A percentile compares a stretch with the other conserved stretches of the same genome.
Evolutionary conservation across 106 monocot species (phyloP).

Genomic region (Alisma plantagoaquatica): DNA sequence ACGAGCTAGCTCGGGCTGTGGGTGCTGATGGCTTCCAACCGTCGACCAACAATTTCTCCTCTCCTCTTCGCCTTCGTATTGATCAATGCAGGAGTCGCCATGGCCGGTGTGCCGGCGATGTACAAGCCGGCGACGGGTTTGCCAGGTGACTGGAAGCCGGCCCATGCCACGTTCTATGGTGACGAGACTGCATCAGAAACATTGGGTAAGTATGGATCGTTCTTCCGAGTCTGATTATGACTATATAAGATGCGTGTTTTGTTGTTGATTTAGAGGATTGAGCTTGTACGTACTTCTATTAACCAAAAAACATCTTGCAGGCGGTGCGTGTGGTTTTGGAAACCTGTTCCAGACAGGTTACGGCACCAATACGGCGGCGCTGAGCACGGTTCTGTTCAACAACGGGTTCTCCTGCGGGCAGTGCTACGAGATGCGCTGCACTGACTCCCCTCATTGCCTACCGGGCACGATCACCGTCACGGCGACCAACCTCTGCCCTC

Average conservation of each 20-base stretch:
- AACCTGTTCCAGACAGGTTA: conserved; percentile 48
- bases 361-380: conserved; percentile 48
- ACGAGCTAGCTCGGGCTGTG: too few species aligned
- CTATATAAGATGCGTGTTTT: too few species aligned
- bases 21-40: too few species aligned
- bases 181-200: conserved; percentile 55
- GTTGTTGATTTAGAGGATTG: background rate
- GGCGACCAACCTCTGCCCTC: conserved; percentile 83
- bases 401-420: conserved; percentile 52
- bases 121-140: background rate
- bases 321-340: conserved; percentile 76
- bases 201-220: conserved; percentile 40
- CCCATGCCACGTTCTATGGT: conserved; percentile 80
- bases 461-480: conserved; percentile 47
- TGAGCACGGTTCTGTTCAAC: conserved; percentile 62
- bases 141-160: conserved; percentile 25
- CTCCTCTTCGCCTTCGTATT: background rate
- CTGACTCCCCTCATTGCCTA: conserved; percentile 26
- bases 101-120: background rate
- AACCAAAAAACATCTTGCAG: too few species aligned
- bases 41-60: too few species aligned
- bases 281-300: background rate
- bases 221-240: background rate
- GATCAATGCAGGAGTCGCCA: background rate
- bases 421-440: conserved; percentile 65